Percentiles rank a stretch among this genome's conserved stretches.
Evolutionary conservation across 2,329 filamentous ascomycete species (phyloP).

Genomic region (Cladophialophora yegresii): DNA sequence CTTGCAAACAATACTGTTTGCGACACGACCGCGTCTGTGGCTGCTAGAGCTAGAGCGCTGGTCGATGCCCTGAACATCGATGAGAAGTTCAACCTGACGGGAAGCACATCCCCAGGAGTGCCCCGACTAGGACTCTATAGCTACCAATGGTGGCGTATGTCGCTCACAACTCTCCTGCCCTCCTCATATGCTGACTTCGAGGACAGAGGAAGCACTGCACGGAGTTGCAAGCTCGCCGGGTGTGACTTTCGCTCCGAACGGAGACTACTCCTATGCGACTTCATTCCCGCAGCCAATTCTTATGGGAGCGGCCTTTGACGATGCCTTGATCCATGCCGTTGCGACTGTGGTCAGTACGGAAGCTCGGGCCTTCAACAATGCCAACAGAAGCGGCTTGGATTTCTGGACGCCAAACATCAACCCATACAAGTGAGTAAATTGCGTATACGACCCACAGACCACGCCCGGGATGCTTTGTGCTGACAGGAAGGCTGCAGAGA

Average conservation of each 20-base stretch:
- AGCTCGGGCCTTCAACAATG: constrained; percentile 66
- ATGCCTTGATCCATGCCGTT: constrained; percentile 60
- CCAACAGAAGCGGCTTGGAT: constrained; percentile 57
- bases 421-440: constrained; percentile 48
- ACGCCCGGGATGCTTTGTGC: background rate
- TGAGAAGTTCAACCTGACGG: constrained; percentile 59
- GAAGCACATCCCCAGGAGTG: constrained; percentile 53
- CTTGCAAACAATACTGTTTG: constrained; percentile 56
- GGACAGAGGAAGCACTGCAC: constrained; percentile 53
- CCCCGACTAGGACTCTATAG: constrained; percentile 58
- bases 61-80: constrained; percentile 55
- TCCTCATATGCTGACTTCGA: constrained; percentile 9
- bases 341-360: constrained; percentile 59
- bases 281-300: constrained; percentile 67
- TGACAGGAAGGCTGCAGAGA: constrained; percentile 46
- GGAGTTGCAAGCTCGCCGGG: constrained; percentile 60
- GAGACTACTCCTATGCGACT: constrained; percentile 62
- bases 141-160: constrained; percentile 49
- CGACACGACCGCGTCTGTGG: constrained; percentile 46
- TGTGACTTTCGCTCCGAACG: constrained; percentile 56
- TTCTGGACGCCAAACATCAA: constrained; percentile 71
- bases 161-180: background rate
- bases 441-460: background rate
- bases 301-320: constrained; percentile 65
- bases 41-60: constrained; percentile 51